Conservation (phyloP, 2,329 filamentous ascomycete genomes). For the Coniochaeta sp. region DNA sequence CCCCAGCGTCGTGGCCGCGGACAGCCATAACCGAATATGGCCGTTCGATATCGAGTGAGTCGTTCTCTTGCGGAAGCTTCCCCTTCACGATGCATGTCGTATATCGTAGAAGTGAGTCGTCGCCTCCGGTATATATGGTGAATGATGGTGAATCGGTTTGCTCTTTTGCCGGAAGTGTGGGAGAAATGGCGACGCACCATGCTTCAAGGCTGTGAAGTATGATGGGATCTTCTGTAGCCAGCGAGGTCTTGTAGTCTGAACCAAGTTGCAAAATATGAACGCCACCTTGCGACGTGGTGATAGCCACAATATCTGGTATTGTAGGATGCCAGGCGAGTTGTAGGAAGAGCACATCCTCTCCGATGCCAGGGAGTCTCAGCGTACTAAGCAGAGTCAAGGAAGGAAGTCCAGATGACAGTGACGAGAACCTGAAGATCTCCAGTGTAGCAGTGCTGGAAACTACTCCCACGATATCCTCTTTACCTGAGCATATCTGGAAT, state of each 20-base stretch:
- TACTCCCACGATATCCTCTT: slow-evolving; percentile 54
- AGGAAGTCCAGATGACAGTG: slow-evolving; percentile 18
- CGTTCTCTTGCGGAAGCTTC: slow-evolving; percentile 6
- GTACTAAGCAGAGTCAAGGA: slow-evolving; percentile 33
- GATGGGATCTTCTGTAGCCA: slow-evolving; percentile 26
- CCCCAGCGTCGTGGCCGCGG: slow-evolving; percentile 63
- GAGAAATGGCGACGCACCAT: slow-evolving; percentile 62
- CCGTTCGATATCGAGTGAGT: slow-evolving; percentile 2
- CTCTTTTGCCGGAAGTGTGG: slow-evolving; percentile 11
- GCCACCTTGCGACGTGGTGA: slow-evolving; percentile 63
- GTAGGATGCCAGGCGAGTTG: slow-evolving; percentile 68
- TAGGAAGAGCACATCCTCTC: slow-evolving; percentile 55
- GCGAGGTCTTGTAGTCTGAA: slow-evolving; percentile 29
- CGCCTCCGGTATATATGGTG: slow-evolving; percentile 62
- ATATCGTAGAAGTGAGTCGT: slow-evolving; percentile 59
- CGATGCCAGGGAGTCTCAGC: slow-evolving; percentile 40
- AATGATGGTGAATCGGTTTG: slow-evolving; percentile 18
- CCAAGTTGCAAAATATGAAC: slow-evolving; percentile 49
- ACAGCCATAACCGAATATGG: slow-evolving; percentile 16
- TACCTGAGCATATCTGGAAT: slow-evolving; percentile 53
- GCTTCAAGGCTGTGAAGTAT: slow-evolving; percentile 57
- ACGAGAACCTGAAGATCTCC: slow-evolving; percentile 52
- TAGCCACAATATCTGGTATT: slow-evolving; percentile 47
- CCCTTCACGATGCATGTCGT: slow-evolving; percentile 21
- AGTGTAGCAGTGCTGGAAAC: slow-evolving; percentile 72